These are phyloP conservation scores for Priceomyces fermenticarens DNA, from an alignment of 805 yeast species.

Conservation along the genomic window DNA sequence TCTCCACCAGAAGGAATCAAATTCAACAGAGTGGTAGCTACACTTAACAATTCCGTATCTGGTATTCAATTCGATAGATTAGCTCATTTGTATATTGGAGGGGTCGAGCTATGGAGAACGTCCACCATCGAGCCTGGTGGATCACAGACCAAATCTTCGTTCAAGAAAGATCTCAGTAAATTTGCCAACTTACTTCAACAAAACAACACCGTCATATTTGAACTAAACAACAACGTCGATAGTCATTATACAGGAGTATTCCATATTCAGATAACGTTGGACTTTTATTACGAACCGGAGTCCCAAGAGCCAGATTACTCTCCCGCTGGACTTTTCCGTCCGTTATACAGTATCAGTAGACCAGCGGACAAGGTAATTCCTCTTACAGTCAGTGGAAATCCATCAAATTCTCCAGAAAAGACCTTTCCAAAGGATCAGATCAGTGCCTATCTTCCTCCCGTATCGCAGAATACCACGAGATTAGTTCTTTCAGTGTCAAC, in stretches of 20 bases:
- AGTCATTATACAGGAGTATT: constrained; percentile 60
- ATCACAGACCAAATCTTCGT: constrained; percentile 41
- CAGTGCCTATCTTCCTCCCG: constrained; percentile 38
- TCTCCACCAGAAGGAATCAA: constrained; percentile 38
- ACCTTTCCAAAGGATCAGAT: constrained; percentile 43
- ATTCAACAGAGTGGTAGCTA: constrained; percentile 53
- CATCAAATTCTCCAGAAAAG: constrained; percentile 39
- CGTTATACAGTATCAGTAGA: constrained; percentile 24
- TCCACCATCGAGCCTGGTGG: constrained; percentile 67
- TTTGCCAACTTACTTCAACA: constrained; percentile 50
- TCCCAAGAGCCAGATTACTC: background rate
- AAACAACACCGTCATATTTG: constrained; percentile 46
- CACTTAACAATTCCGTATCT: constrained; percentile 48
- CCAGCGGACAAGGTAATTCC: constrained; percentile 42
- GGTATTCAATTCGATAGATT: constrained; percentile 68
- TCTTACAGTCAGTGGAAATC: constrained; percentile 21
- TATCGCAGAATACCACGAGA: constrained; percentile 57
- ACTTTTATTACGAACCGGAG: constrained; percentile 41
- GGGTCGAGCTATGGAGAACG: constrained; percentile 75
- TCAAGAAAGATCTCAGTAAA: constrained; percentile 62
- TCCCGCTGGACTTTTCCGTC: constrained; percentile 12
- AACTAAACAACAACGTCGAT: constrained; percentile 62
- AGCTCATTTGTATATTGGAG: constrained; percentile 60
- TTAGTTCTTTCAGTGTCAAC: constrained; percentile 58
- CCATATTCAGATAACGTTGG: constrained; percentile 48